Conservation (phyloP, 2,329 filamentous ascomycete species). For the Pseudogymnoascus sp. region DNA sequence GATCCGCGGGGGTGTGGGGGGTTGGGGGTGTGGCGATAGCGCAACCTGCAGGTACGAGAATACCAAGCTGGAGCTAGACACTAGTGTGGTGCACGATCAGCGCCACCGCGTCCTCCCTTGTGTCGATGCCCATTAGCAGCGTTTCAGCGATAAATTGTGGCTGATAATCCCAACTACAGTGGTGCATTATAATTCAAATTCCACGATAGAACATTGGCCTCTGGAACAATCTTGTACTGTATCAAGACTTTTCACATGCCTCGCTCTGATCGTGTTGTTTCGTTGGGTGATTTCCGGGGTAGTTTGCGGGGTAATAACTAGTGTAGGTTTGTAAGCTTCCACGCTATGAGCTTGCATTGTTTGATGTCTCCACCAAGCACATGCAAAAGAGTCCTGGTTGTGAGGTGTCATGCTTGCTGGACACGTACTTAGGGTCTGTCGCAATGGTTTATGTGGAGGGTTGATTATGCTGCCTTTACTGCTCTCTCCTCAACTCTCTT, state of each 20-base stretch:
- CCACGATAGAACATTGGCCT: not conserved
- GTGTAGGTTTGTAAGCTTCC: not conserved
- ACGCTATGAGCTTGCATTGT: not conserved
- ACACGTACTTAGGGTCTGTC: not conserved
- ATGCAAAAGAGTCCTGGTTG: not conserved
- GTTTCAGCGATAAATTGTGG: not conserved
- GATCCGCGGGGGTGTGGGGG: too few species aligned
- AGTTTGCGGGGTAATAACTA: not conserved
- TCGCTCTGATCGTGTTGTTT: not conserved
- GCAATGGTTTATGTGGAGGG: not conserved
- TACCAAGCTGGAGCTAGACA: not conserved
- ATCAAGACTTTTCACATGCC: not conserved
- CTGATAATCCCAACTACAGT: constrained; percentile 10
- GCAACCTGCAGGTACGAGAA: too few species aligned
- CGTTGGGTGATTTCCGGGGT: not conserved
- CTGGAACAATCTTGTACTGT: not conserved
- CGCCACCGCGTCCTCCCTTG: not conserved
- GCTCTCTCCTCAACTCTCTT: not conserved
- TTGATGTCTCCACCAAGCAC: not conserved
- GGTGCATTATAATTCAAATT: not conserved
- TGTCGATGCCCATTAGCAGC: not conserved
- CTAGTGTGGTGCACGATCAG: too few species aligned
- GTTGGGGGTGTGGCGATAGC: too few species aligned
- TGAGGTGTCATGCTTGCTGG: not conserved
- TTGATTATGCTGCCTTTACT: not conserved